Base-by-base conservation (phyloP, 192 early-diverging fungal species). In the Rhizophlyctis rosea region DNA sequence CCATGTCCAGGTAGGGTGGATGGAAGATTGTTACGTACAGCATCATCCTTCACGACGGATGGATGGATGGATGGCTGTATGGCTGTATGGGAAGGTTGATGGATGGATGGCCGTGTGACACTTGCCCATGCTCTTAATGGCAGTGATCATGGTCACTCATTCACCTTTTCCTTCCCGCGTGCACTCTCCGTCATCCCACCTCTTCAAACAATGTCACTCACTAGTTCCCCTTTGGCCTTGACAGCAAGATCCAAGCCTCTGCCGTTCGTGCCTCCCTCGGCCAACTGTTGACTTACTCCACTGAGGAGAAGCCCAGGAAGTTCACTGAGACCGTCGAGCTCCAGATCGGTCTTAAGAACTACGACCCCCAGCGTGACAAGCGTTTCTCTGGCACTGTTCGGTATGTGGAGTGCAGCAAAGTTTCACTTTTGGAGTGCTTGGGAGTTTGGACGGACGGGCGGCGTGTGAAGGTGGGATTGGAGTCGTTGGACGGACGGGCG, bases 351-450 rank as follows among this genome's bases (percentile, higher is more conserved):
- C 87, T 98, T 57, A 98, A 98, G 91, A 98, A 98, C 92, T 98
- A 98, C 90, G 95, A 98, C 87, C 95, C 95, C 66, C 95, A 98
- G 84, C 85, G 95, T 81, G 95, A 98, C 83, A 98, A 98, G 91
- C 95, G 95, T 94, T 98, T 98, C 90, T 91, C 89, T 71, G 95
- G 95, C 65, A 93, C 93, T 69, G n/a, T n/a, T n/a, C n/a, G n/a
- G n/a, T n/a, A n/a, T n/a, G n/a, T n/a, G 85, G 93, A 67, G 82
- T n/a, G n/a, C n/a, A n/a, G n/a, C n/a, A n/a, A n/a, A n/a, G n/a
- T n/a, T n/a, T n/a, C n/a, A n/a, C n/a, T n/a, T n/a, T n/a, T n/a
- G 84, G 71, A 77, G 57, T 53, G 68, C 53, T n/a, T 39, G n/a
- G 11, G 1, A 36, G 1, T 2, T 47, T 7, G 65, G n/a, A n/a